These are phyloP conservation scores for Puccinia hordei DNA, from an alignment of 1,284 basidiomycete species.

Conservation along the genomic window DNA sequence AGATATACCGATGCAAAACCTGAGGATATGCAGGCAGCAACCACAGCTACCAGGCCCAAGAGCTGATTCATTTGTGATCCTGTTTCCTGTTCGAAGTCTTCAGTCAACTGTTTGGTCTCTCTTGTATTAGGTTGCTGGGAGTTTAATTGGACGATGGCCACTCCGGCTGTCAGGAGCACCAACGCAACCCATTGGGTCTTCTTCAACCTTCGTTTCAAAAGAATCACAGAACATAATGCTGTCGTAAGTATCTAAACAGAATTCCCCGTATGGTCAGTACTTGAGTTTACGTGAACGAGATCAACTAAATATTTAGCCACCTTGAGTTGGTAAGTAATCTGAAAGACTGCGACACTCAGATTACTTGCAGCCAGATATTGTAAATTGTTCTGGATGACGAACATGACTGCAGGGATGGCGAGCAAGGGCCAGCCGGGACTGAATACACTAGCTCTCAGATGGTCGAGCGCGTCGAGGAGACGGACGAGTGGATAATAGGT, in stretches of 20 bases:
- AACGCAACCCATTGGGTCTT: slow-evolving; percentile 59
- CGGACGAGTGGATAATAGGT: background rate
- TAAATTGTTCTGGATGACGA: slow-evolving; percentile 59
- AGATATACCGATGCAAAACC: slow-evolving; percentile 60
- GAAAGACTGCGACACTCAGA: slow-evolving; percentile 60
- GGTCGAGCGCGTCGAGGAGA: background rate
- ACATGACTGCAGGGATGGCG: slow-evolving; percentile 58
- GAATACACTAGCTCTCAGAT: slow-evolving; percentile 50
- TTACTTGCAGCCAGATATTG: slow-evolving; percentile 60
- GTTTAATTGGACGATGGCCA: slow-evolving; percentile 59
- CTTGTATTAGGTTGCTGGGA: slow-evolving; percentile 27
- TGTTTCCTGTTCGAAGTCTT: background rate
- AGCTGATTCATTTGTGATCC: slow-evolving; percentile 56
- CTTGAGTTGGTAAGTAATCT: slow-evolving; percentile 61
- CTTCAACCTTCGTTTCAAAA: slow-evolving; percentile 58
- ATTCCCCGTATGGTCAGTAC: background rate
- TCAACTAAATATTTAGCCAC: slow-evolving; percentile 47
- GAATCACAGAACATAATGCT: slow-evolving; percentile 59
- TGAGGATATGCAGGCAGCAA: slow-evolving; percentile 59
- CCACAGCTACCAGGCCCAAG: slow-evolving; percentile 58
- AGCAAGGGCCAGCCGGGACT: slow-evolving; percentile 54
- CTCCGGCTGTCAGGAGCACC: slow-evolving; percentile 58
- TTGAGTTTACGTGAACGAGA: background rate
- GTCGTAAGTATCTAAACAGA: slow-evolving; percentile 58
- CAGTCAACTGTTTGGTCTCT: background rate